phyloP scores from a whole-genome alignment of 108 stramenopile species.

The Nannochloropsis gaditana region DNA sequence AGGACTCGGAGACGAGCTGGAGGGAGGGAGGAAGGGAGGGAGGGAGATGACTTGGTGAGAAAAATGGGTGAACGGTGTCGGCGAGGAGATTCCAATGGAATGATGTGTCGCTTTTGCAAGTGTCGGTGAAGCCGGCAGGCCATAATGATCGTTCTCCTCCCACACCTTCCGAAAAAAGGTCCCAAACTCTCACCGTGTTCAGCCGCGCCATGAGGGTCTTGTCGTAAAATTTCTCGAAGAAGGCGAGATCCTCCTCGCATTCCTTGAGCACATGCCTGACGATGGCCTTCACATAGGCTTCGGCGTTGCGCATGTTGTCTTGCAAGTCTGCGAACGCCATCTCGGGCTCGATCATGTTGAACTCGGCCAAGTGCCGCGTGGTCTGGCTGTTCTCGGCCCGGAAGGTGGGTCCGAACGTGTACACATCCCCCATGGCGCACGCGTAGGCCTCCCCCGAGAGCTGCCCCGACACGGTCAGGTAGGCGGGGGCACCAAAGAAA shows the following conservation, averaged over 20 bases:
- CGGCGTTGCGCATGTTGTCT: constrained; percentile 96
- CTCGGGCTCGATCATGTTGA: constrained; percentile 98
- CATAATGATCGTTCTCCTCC: neutral
- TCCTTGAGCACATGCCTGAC: constrained; percentile 68
- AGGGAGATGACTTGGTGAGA: neutral
- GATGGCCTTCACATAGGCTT: constrained; percentile 79
- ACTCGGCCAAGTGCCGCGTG: constrained; percentile 90
- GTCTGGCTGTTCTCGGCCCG: constrained; percentile 99
- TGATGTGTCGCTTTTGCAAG: too few relatives aligned
- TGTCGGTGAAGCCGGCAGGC: too few relatives aligned
- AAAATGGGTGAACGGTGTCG: too few relatives aligned
- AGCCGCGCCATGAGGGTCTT: constrained; percentile 65
- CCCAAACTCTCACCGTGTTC: constrained; percentile 60
- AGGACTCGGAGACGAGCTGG: constrained; percentile 12
- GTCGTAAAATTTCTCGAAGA: constrained; percentile 88
- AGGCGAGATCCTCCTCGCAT: constrained; percentile 76
- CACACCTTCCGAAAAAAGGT: constrained; percentile 60
- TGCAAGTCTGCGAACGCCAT: constrained; percentile 91
- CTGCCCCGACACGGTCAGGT: constrained; percentile 94
- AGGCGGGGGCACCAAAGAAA: constrained; percentile 90
- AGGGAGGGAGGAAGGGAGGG: neutral
- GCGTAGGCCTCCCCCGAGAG: constrained; percentile 90
- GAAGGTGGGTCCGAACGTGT: constrained; percentile 99
- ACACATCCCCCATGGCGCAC: constrained; percentile 92
- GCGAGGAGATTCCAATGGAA: too few relatives aligned